Evolutionary conservation across 495 filamentous ascomycete species (phyloP).

Genomic region (Penicillium steckii): DNA sequence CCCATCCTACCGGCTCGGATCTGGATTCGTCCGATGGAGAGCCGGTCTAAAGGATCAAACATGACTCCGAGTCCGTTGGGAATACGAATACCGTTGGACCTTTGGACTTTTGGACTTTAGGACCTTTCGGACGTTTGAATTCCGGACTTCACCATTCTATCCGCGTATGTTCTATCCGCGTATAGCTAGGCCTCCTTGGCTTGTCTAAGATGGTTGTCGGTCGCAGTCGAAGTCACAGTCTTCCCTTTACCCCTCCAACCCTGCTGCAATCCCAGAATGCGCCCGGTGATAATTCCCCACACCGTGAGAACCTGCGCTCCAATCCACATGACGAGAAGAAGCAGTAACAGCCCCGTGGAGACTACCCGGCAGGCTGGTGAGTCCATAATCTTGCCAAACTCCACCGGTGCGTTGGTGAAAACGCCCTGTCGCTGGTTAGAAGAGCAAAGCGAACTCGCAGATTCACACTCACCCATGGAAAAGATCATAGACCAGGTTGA

Average conservation of each 20-base stretch:
- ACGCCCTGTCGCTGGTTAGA: slow-evolving; percentile 20
- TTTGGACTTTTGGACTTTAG: no score
- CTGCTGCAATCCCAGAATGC: slow-evolving; percentile 22
- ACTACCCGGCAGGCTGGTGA: slow-evolving; percentile 28
- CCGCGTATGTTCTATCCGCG: no score
- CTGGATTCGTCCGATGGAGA: no score
- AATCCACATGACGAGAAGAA: slow-evolving; percentile 22
- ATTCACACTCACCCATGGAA: slow-evolving; percentile 30
- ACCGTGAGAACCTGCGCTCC: slow-evolving; percentile 23
- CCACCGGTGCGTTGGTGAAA: slow-evolving; percentile 31
- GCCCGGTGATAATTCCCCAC: slow-evolving; percentile 24
- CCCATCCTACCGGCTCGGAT: no score
- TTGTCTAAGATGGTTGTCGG: no score
- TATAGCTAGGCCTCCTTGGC: no score
- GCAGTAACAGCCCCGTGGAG: slow-evolving; percentile 26
- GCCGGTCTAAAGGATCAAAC: no score
- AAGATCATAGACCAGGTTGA: slow-evolving; percentile 30
- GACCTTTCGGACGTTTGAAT: no score
- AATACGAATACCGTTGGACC: neutral
- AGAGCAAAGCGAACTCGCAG: no score
- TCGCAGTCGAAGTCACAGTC: no score
- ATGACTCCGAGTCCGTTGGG: no score
- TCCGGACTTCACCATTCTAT: no score
- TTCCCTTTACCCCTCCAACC: slow-evolving; percentile 11
- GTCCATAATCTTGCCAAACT: slow-evolving; percentile 30